Evolutionary conservation across 805 yeast species (phyloP).

Genomic region (Teunomyces atbi): DNA sequence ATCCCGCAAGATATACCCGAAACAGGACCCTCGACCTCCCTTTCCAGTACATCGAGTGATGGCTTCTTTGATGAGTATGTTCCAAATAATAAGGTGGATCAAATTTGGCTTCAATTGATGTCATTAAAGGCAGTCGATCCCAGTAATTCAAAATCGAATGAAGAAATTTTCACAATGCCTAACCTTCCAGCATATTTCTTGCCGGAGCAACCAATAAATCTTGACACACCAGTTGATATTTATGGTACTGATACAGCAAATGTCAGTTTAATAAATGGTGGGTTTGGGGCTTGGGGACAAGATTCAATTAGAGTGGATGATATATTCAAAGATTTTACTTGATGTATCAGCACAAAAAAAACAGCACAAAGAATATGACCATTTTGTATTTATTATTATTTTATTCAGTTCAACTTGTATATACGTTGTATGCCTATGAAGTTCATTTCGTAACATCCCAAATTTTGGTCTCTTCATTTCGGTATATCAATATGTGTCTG

Average conservation of each 20-base stretch:
- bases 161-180: neutral
- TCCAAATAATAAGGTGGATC: constrained; percentile 9
- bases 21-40: neutral
- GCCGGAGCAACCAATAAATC: neutral
- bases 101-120: constrained; percentile 13
- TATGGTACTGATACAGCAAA: neutral
- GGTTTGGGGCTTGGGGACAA: neutral
- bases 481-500: constrained; percentile 2
- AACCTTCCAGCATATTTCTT: neutral
- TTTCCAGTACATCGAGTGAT: neutral
- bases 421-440: neutral
- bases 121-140: constrained; percentile 1
- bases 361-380: neutral
- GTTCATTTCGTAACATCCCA: constrained; percentile 1
- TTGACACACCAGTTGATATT: neutral
- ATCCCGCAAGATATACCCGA: neutral
- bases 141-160: neutral
- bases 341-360: neutral
- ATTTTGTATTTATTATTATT: neutral
- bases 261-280: neutral
- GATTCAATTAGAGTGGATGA: constrained; percentile 7
- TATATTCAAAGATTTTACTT: constrained; percentile 9
- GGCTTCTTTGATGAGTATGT: neutral
- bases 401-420: neutral
- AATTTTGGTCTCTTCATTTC: neutral